Evolutionary conservation across 2,329 filamentous ascomycete genomes (phyloP), one percentile per base, ranked within the genome.

Genomic region (Penicillium sp.): DNA sequence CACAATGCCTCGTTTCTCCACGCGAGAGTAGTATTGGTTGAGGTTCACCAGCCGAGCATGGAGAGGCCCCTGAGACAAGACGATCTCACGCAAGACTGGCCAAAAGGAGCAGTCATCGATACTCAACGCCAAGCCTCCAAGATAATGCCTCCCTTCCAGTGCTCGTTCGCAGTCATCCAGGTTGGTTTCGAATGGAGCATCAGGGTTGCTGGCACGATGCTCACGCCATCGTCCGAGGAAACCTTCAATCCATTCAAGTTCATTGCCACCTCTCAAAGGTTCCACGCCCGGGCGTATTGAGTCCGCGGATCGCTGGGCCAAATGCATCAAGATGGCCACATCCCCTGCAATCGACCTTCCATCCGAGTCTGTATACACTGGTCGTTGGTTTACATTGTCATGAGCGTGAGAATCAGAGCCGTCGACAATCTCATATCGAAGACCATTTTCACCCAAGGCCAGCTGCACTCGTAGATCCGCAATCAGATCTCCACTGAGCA

Each of bases 81-180:
- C 68, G 19, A 81, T 77, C 30, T 79, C 74, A 51, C 75, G 66
- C 8, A 82, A 59, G 1, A 82, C 71, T 1, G 80, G 77, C 80
- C 80, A 82, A 40, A 82, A 70, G 1, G 76, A 72, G 59, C 79
- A 81, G 62, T 82, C 80, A 53, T 80, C 80, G 35, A 81, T 73
- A 1, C 72, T 72, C 55, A 81, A 76, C 0, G 66, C 55, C 3
- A 68, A 59, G 2, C 79, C 79, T 15, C 72, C 71, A 17, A 81
- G 70, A 58, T 78, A 81, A 42, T 73, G 60, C 40, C 70, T 66
- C 13, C 70, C 73, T 19, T 68, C 64, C 2, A 79, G 56, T 19
- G 64, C 61, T 17, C 65, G 58, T 56, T 80, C 79, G 75, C 77
- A 80, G 8, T 61, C 55, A 10, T 70, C 62, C 7, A 79, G 53